Evolutionary conservation across 176 grass and related monocot genomes (phyloP).

Genomic region (Pontederia crassipes): DNA sequence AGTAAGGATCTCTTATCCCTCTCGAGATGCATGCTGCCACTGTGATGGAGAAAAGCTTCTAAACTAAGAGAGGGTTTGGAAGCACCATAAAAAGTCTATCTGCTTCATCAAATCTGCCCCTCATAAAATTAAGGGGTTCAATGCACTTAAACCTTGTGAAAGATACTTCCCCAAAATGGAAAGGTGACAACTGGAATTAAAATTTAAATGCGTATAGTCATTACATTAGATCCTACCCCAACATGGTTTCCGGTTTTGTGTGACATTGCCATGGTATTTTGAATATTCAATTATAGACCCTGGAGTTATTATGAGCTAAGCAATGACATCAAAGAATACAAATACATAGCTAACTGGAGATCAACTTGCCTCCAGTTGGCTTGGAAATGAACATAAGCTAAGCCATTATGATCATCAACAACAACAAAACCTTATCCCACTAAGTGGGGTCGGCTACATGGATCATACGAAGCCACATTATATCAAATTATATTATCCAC

Average conservation of each 20-base stretch:
- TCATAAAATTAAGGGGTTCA: background rate
- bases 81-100: constrained; percentile 17
- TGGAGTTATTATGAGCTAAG: constrained; percentile 4
- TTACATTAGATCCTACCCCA: background rate
- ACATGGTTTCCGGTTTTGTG: background rate
- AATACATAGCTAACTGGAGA: background rate
- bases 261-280: constrained; percentile 1
- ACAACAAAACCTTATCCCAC: no score
- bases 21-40: constrained; percentile 26
- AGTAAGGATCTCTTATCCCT: constrained; percentile 13
- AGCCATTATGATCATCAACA: background rate
- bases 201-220: background rate
- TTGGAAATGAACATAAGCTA: background rate
- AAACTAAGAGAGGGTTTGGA: constrained; percentile 15
- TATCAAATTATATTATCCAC: no score
- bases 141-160: constrained; percentile 2
- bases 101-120: constrained; percentile 18
- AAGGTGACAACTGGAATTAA: constrained; percentile 21
- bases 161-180: constrained; percentile 28
- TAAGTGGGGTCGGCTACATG: no score
- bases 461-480: no score
- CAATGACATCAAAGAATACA: constrained; percentile 20
- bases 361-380: background rate
- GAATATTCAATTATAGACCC: background rate
- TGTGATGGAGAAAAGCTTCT: constrained; percentile 13